Evolutionary conservation across 305 asterid genomes (phyloP), one percentile per base, ranked within the genome.

Genomic region (Fraxinus velutina): DNA sequence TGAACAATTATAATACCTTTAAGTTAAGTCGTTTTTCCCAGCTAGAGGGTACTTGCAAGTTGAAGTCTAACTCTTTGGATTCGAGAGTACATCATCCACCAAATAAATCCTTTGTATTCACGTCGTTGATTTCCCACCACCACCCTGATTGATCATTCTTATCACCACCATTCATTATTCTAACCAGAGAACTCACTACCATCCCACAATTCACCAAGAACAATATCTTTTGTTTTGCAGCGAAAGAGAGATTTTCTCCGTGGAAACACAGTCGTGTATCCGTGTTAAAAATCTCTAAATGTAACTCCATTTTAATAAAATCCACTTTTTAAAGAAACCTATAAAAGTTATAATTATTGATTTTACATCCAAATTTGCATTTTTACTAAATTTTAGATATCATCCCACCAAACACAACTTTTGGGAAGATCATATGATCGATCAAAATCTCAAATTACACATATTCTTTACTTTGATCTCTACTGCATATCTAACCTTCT

Each of bases 21-120:
- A 94, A 72, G 79, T 94, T 97, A 8, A 94, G 94, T 60, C 96
- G 92, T 77, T 94, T 94, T 83, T 94, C 97, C 97, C 97, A 94
- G 33, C 98, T 97, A 73, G 85, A 89, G 2, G 98, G 98, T 10
- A 91, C 98, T 52, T 94, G 97, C 90, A 93, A 84, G 88, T 93
- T 97, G 32, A 94, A 96, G 93, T 94, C 97, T 79, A 94, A 50
- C 75, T 94, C 98, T 70, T 91, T 86, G 6, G 95, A 88, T 71
- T 93, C 97, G 66, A 90, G 90, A 44, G 90, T 84, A 30, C 86
- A 84, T 75, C 92, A 82, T 7, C 93, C 96, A 0, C 97, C 97
- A 44, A 94, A 95, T 73, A 94, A 78, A 87, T 94, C 97, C 74
- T 93, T 80, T 0, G 98, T 94, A 81, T 93, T 91, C 89, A 92